Base-by-base conservation (phyloP, 2,329 filamentous ascomycete genomes). In the Setomelanomma holmii region DNA sequence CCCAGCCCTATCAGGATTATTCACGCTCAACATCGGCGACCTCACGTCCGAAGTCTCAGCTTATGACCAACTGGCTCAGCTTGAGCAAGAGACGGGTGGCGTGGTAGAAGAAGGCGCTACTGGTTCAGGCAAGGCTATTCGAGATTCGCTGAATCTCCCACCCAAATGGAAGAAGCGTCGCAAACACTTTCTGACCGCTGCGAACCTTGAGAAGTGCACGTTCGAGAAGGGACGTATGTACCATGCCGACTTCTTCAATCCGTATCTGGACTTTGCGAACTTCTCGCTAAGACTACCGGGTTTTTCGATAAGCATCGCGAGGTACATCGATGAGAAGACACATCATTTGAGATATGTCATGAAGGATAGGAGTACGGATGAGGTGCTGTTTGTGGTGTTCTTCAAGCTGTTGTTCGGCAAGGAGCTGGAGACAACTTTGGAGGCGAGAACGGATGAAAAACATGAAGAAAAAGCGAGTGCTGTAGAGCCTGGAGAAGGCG, bases 161-260 rank as follows among this genome's bases (percentile, higher is more conserved):
- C 54, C 67, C 0, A 72, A 73, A 17, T 72, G 71, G 45, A 74
- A 76, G 40, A 79, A 79, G 60, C 63, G 79, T n/a, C 65, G 78
- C 10, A 81, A 80, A 54, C 66, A 71, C 57, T 80, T 79, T 52
- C 65, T 79, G 5, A 65, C 71, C 4, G 51, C 60, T 4, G 51
- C 59, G 17, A 69, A 76, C 23, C 64, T 77, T 10, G 64, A 75
- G 23, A 42, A 53, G 0, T 76, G 79, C 41, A 67, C 68, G 0
- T 80, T 80, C 41, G 76, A 80, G 51, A 72, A 75, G 49, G 78
- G 74, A 0, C 51, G 79, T 17, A 47, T 75, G 47, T 80, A 81
- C 48, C 71, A 77, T 34, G 76, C 66, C 1, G 79, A 81, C 49
- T 80, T 81, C 52, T 79, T 77, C 67, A 81, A 81, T 46, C 76